Percentiles rank a stretch among this genome's conserved stretches.
These are phyloP conservation scores for Epichloe coenophiala DNA, from an alignment of 2,329 filamentous ascomycete genomes.

Conservation along the genomic window DNA sequence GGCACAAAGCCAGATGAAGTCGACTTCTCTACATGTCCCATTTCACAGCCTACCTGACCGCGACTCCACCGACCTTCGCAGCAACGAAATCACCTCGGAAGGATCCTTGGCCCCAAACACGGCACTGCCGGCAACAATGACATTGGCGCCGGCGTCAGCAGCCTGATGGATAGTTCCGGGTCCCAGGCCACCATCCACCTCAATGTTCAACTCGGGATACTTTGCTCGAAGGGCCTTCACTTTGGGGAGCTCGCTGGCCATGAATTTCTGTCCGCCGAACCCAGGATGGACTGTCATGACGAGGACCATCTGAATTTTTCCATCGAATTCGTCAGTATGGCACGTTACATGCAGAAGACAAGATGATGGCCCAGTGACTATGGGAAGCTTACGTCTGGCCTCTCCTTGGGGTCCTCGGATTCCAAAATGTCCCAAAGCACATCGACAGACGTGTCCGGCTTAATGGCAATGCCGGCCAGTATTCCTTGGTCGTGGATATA, in stretches of 20 bases:
- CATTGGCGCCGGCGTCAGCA: slow-evolving; percentile 89
- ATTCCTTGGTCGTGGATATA: slow-evolving; percentile 85
- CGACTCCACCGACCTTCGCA: slow-evolving; percentile 68
- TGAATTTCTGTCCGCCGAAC: slow-evolving; percentile 97
- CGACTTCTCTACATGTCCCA: not conserved
- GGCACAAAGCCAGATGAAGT: too few relatives aligned
- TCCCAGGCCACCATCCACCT: slow-evolving; percentile 88
- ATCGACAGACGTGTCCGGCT: slow-evolving; percentile 80
- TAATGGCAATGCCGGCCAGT: slow-evolving; percentile 88
- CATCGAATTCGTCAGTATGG: too few relatives aligned
- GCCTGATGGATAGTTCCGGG: slow-evolving; percentile 85
- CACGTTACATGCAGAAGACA: too few relatives aligned
- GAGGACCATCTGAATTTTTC: slow-evolving; percentile 67
- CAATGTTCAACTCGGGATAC: slow-evolving; percentile 90
- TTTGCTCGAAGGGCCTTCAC: slow-evolving; percentile 68
- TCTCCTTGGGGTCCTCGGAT: slow-evolving; percentile 55
- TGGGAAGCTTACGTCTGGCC: slow-evolving; percentile 63
- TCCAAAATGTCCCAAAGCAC: slow-evolving; percentile 87
- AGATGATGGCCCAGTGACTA: not conserved
- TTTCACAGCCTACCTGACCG: slow-evolving; percentile 27
- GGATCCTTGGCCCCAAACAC: slow-evolving; percentile 91
- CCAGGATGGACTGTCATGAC: slow-evolving; percentile 98
- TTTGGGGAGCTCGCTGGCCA: slow-evolving; percentile 90
- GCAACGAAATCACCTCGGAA: slow-evolving; percentile 66
- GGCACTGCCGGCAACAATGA: slow-evolving; percentile 92